Percentiles rank a stretch among this genome's conserved stretches.
phyloP scores from a whole-genome alignment of 2,329 filamentous ascomycete genomes.

The Corinectria fuckeliana region DNA sequence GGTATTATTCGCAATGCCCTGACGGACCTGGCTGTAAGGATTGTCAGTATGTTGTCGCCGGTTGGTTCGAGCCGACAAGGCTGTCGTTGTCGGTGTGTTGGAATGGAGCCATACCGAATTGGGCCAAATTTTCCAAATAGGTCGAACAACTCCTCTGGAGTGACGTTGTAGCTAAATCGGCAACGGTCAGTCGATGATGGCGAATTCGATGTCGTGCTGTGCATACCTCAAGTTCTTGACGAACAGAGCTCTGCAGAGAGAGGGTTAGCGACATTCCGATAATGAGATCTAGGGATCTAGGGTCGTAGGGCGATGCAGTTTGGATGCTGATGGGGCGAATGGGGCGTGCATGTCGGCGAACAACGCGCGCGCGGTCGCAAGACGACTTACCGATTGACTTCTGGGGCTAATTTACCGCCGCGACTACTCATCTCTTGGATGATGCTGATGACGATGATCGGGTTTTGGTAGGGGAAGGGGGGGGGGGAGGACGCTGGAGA shows the following conservation, averaged over 20 bases:
- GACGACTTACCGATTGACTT: slow-evolving; percentile 85
- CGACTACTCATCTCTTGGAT: slow-evolving; percentile 93
- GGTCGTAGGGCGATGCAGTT: slow-evolving; percentile 21
- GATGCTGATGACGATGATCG: slow-evolving; percentile 42
- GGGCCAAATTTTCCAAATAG: slow-evolving; percentile 98
- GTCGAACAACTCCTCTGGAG: slow-evolving; percentile 96
- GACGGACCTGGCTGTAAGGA: slow-evolving; percentile 84
- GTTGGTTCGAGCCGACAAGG: slow-evolving; percentile 10
- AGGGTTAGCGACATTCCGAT: slow-evolving; percentile 42
- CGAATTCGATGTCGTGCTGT: slow-evolving; percentile 17
- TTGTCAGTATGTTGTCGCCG: slow-evolving; percentile 30
- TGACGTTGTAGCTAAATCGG: slow-evolving; percentile 92
- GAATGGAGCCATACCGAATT: slow-evolving; percentile 74
- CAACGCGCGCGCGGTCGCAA: slow-evolving; percentile 21
- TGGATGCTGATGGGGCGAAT: slow-evolving; percentile 10
- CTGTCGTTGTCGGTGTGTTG: slow-evolving; percentile 13
- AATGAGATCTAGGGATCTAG: slow-evolving; percentile 12
- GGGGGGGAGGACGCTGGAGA: slow-evolving; percentile 34
- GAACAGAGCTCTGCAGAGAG: slow-evolving; percentile 84
- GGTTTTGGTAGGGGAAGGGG: slow-evolving; percentile 41
- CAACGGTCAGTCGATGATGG: slow-evolving; percentile 56
- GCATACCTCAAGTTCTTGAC: slow-evolving; percentile 98
- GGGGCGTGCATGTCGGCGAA: slow-evolving; percentile 13
- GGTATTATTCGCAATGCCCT: slow-evolving; percentile 95
- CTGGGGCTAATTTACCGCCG: slow-evolving; percentile 95